A percentile compares a stretch with the other conserved stretches of the same genome.
Evolutionary conservation across 305 asterid species (phyloP).

Genomic region (Stenogyne calaminthoides): DNA sequence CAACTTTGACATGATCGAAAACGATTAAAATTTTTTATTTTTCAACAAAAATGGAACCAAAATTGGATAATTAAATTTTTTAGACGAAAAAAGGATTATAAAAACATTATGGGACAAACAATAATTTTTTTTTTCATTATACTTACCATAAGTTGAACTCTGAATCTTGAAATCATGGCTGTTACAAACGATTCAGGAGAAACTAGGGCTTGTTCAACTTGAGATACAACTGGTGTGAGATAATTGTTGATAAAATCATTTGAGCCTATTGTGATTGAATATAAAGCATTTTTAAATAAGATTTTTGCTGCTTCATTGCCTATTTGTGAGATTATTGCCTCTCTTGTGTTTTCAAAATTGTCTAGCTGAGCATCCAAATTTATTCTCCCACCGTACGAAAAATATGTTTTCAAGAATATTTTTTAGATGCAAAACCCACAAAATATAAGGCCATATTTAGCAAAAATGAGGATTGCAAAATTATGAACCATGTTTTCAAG

Average conservation of each 20-base stretch:
- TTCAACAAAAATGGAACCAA: too few species aligned
- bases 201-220: slow-evolving; percentile 38
- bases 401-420: background rate
- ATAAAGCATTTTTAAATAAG: slow-evolving; percentile 45
- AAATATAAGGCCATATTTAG: background rate
- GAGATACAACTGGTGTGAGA: slow-evolving; percentile 48
- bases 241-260: slow-evolving; percentile 87
- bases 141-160: slow-evolving; percentile 58
- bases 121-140: too few species aligned
- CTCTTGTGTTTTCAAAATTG: slow-evolving; percentile 68
- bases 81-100: too few species aligned
- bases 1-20: too few species aligned
- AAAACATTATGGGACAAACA: too few species aligned
- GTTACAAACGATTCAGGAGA: slow-evolving; percentile 58
- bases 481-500: background rate
- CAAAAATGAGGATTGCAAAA: background rate
- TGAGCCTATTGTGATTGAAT: slow-evolving; percentile 68
- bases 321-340: slow-evolving; percentile 49
- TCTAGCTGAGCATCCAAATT: slow-evolving; percentile 75
- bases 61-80: too few species aligned
- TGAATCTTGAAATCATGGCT: slow-evolving; percentile 58
- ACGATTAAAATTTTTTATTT: too few species aligned
- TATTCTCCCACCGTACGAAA: slow-evolving; percentile 62
- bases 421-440: background rate
- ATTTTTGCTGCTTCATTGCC: slow-evolving; percentile 44